phyloP scores from a whole-genome alignment of 768 basidiomycete genomes.

The Agrocybe praecox region DNA sequence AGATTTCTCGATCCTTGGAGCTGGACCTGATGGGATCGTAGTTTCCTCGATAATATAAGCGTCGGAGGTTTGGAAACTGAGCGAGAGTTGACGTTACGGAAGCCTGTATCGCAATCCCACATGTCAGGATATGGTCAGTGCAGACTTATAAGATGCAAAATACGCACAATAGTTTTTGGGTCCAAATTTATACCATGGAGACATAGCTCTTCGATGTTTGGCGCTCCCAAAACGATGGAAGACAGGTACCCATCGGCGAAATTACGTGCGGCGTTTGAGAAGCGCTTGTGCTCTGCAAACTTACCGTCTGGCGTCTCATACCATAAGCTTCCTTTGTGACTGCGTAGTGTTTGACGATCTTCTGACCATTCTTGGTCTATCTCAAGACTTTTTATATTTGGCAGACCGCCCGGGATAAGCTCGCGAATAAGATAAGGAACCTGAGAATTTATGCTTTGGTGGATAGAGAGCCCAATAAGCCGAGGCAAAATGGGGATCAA shows the following conservation, averaged over 20 bases:
- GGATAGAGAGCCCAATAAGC: background rate
- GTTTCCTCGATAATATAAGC: no score
- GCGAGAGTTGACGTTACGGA: no score
- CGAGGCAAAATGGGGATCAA: background rate
- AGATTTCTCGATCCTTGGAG: no score
- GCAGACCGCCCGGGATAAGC: constrained; percentile 15
- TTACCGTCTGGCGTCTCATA: constrained; percentile 12
- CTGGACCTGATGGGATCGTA: no score
- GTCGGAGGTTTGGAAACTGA: no score
- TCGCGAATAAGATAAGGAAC: constrained; percentile 20
- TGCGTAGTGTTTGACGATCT: background rate
- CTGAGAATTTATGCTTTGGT: constrained; percentile 11
- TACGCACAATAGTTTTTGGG: no score
- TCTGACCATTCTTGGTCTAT: constrained; percentile 4
- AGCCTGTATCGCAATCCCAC: no score
- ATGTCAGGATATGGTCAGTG: no score
- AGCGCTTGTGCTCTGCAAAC: background rate
- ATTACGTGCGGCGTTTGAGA: background rate
- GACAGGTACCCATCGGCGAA: constrained; percentile 9
- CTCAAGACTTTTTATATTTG: constrained; percentile 11
- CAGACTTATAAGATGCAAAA: no score
- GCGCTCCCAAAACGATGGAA: background rate
- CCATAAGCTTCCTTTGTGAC: constrained; percentile 15
- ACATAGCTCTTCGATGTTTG: constrained; percentile 2
- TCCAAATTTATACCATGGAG: background rate